Conservation (phyloP, 441 rosid species). For the Populus tomentosa region DNA sequence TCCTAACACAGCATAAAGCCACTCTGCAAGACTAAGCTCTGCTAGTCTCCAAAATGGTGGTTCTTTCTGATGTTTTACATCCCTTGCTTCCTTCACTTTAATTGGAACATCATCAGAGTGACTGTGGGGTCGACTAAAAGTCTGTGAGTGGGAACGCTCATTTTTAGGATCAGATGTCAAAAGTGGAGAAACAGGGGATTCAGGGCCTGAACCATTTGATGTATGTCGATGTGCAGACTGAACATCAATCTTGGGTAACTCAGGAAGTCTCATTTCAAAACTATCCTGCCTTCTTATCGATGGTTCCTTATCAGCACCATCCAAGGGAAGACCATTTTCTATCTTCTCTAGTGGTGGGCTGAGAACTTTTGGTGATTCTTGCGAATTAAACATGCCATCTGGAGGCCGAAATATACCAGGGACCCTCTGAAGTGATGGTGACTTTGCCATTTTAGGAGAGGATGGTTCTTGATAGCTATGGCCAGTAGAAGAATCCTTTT, state of each 20-base stretch:
- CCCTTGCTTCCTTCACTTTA: conserved; percentile 48
- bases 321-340: conserved; percentile 61
- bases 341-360: conserved; percentile 76
- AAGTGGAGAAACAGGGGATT: conserved; percentile 97
- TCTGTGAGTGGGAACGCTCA: conserved; percentile 98
- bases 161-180: conserved; percentile 95
- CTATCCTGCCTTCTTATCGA: conserved; percentile 88
- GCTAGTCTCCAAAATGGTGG: conserved; percentile 95
- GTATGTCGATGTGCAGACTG: conserved; percentile 56
- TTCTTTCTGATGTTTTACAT: conserved; percentile 43
- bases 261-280: conserved; percentile 90
- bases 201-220: conserved; percentile 83
- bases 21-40: conserved; percentile 90
- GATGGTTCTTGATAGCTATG: conserved; percentile 84
- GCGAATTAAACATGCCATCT: conserved; percentile 52
- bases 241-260: conserved; percentile 86
- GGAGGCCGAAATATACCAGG: conserved; percentile 52
- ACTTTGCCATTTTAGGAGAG: conserved; percentile 80
- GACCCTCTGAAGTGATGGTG: conserved; percentile 94
- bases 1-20: conserved; percentile 98
- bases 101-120: conserved; percentile 54
- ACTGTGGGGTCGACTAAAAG: conserved; percentile 86
- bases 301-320: conserved; percentile 69
- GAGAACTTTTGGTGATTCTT: conserved; percentile 62
- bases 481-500: conserved; percentile 85